Percentiles rank a stretch among this genome's conserved stretches.
Evolutionary conservation across 176 grass and related monocot species (phyloP).

Genomic region (Pontederia paniculata): DNA sequence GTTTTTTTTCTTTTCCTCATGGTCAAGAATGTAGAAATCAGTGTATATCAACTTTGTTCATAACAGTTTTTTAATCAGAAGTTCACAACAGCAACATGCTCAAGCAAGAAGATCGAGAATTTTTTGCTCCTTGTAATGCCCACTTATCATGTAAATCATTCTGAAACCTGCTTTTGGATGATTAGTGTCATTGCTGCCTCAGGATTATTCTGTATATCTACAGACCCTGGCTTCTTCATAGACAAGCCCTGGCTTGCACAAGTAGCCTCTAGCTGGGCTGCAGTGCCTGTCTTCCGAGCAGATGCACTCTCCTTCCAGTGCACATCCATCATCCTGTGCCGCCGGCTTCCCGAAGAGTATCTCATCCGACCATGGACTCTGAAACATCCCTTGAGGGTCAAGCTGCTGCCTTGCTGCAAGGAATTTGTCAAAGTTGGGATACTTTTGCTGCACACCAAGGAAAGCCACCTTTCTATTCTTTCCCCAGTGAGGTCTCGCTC

Average conservation of each 20-base stretch:
- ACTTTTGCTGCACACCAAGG: conserved; percentile 40
- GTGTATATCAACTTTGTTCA: no score
- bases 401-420: conserved; percentile 28
- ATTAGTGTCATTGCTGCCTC: no score
- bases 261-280: conserved; percentile 50
- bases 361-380: conserved; percentile 51
- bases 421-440: conserved; percentile 35
- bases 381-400: conserved; percentile 50
- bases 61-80: no score
- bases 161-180: no score
- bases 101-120: no score
- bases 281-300: conserved; percentile 64
- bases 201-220: conserved; percentile 26
- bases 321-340: conserved; percentile 41
- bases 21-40: no score
- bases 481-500: conserved; percentile 63
- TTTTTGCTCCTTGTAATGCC: no score
- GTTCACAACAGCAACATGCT: no score
- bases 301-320: conserved; percentile 64
- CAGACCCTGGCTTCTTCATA: conserved; percentile 65
- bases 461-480: conserved; percentile 80
- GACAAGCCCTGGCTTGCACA: conserved; percentile 52
- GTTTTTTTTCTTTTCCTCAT: background rate
- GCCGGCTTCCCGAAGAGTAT: conserved; percentile 13
- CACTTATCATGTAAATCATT: no score